A percentile compares a stretch with the other conserved stretches of the same genome.
These are phyloP conservation scores for Musa troglodytarum DNA, from an alignment of 176 grass and related monocot species.

Conservation along the genomic window DNA sequence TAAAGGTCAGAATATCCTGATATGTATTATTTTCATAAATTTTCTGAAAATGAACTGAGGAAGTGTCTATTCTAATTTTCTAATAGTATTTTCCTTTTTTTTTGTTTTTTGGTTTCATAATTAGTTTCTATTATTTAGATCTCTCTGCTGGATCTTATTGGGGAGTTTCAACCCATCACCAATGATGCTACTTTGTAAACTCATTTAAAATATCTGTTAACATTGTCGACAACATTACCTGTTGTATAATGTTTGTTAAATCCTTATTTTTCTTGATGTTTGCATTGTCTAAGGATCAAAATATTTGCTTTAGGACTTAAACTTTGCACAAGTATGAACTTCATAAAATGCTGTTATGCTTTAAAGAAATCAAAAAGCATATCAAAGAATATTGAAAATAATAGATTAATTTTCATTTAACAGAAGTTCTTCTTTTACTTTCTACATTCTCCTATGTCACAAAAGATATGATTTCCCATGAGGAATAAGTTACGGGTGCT, in stretches of 20 bases:
- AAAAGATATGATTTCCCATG: too few species aligned
- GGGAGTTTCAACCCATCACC: neutral
- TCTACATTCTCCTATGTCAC: too few species aligned
- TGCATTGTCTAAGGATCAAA: neutral
- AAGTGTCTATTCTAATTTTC: neutral
- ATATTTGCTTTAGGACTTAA: neutral
- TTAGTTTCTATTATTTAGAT: neutral
- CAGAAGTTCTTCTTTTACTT: too few species aligned
- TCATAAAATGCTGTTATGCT: neutral
- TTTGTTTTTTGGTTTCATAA: neutral
- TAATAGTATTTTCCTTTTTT: neutral
- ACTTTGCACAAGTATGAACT: neutral
- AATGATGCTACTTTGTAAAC: neutral
- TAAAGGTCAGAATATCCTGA: constrained; percentile 45
- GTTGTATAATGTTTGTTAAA: neutral
- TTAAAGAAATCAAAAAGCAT: neutral
- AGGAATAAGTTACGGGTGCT: too few species aligned
- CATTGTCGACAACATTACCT: neutral
- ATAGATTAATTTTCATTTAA: neutral
- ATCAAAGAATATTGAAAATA: neutral
- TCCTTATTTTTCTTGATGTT: neutral
- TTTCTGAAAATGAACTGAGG: neutral
- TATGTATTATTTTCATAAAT: neutral
- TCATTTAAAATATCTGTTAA: neutral
- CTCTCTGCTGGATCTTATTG: neutral